These are phyloP conservation scores for Vaucheria bursata DNA, from an alignment of 352 stramenopile genomes.

Conservation along the genomic window DNA sequence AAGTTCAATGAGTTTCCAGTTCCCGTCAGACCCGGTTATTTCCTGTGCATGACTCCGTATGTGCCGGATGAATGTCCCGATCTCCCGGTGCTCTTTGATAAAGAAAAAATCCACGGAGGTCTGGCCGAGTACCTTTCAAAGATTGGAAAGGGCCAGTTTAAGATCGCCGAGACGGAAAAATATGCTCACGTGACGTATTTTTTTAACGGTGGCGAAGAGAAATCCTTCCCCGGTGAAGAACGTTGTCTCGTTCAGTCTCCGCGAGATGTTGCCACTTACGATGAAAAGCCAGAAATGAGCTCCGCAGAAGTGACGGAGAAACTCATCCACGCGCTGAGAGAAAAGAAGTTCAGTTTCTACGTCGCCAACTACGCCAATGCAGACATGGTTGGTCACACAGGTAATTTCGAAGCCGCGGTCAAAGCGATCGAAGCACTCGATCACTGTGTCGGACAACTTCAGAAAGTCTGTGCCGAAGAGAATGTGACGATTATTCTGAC, in stretches of 20 bases:
- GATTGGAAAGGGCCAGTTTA: not conserved
- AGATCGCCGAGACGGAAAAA: conserved; percentile 1
- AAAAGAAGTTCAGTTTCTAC: not conserved
- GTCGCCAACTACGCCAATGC: not conserved
- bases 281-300: not conserved
- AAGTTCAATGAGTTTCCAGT: not conserved
- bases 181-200: conserved; percentile 2
- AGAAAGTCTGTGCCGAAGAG: not conserved
- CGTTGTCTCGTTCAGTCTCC: not conserved
- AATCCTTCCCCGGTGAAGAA: not conserved
- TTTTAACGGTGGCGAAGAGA: not conserved
- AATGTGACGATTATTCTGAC: not conserved
- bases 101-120: not conserved
- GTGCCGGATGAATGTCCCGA: not conserved
- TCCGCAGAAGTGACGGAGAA: not conserved
- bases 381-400: not conserved
- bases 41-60: not conserved
- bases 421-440: not conserved
- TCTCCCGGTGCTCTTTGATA: not conserved
- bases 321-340: not conserved
- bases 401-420: not conserved
- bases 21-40: not conserved
- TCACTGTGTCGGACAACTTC: not conserved
- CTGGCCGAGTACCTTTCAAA: not conserved
- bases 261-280: not conserved